phyloP scores from a whole-genome alignment of 176 grass and related monocot genomes.

The Phoenix dactylifera region DNA sequence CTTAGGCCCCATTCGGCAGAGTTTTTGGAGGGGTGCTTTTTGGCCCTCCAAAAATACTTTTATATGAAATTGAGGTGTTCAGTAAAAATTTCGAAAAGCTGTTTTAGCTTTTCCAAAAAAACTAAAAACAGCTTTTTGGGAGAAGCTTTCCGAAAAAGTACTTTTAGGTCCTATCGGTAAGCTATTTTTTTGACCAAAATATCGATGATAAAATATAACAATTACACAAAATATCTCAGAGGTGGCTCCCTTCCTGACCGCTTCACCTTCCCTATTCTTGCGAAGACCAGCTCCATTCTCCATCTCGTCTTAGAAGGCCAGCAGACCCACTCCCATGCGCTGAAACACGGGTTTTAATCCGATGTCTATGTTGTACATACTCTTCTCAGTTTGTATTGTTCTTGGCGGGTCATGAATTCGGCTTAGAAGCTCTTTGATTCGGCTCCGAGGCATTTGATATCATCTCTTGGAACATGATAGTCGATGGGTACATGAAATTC shows the following conservation, averaged over 20 bases:
- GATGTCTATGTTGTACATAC: constrained; percentile 56
- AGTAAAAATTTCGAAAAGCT: too few species aligned
- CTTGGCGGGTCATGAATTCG: constrained; percentile 31
- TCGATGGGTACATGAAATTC: constrained; percentile 35
- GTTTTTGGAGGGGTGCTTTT: too few species aligned
- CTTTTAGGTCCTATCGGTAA: too few species aligned
- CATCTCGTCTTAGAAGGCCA: constrained; percentile 21
- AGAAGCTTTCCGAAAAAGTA: too few species aligned
- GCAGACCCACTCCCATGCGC: constrained; percentile 46
- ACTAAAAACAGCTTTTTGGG: too few species aligned
- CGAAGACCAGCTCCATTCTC: constrained; percentile 1
- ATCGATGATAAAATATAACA: too few species aligned
- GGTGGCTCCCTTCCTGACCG: constrained; percentile 12
- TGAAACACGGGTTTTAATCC: constrained; percentile 36
- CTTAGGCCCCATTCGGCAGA: too few species aligned
- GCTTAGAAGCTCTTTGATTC: constrained; percentile 35
- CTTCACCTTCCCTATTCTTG: constrained; percentile 21
- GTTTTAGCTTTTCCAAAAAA: too few species aligned
- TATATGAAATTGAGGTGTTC: too few species aligned
- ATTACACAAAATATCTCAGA: too few species aligned
- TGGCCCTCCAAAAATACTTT: too few species aligned
- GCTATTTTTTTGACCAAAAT: too few species aligned
- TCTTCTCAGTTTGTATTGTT: constrained; percentile 46
- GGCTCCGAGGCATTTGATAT: constrained; percentile 33
- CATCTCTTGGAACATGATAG: constrained; percentile 60